phyloP scores from a whole-genome alignment of 2,329 filamentous ascomycete species.

The Emergomyces pasteurianus region DNA sequence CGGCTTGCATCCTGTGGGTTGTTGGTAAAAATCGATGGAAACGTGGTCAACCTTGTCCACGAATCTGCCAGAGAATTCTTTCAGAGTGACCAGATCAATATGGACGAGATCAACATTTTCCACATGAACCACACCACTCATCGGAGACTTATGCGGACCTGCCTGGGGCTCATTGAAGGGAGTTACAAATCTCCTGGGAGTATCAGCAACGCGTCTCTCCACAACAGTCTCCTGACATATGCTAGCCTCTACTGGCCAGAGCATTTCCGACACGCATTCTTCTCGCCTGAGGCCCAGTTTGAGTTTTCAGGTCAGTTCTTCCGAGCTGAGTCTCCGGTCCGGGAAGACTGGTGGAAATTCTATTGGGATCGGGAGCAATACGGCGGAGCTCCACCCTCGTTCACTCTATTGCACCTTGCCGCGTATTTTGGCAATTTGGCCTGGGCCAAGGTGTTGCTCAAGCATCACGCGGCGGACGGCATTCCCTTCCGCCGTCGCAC shows the following conservation, averaged over 20 bases:
- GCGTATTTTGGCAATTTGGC: slow-evolving; percentile 16
- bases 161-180: slow-evolving; percentile 13
- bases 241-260: slow-evolving; percentile 15
- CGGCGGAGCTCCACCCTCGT: slow-evolving; percentile 15
- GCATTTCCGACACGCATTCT: slow-evolving; percentile 14
- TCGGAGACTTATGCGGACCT: slow-evolving; percentile 14
- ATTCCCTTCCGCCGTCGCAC: slow-evolving; percentile 7
- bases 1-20: slow-evolving; percentile 6
- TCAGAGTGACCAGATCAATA: slow-evolving; percentile 16
- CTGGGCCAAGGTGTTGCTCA: slow-evolving; percentile 16
- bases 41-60: slow-evolving; percentile 15
- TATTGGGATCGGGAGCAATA: slow-evolving; percentile 17
- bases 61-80: slow-evolving; percentile 16
- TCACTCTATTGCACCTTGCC: slow-evolving; percentile 17
- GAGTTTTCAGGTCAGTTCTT: slow-evolving; percentile 18
- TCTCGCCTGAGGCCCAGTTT: slow-evolving; percentile 8
- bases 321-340: slow-evolving; percentile 11
- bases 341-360: slow-evolving; percentile 16
- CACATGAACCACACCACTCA: slow-evolving; percentile 14
- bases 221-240: slow-evolving; percentile 10
- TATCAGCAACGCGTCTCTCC: slow-evolving; percentile 8
- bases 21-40: slow-evolving; percentile 11
- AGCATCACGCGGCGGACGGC: slow-evolving; percentile 4
- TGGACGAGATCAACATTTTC: slow-evolving; percentile 16
- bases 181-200: slow-evolving; percentile 7